Evolutionary conservation across 2,329 filamentous ascomycete genomes (phyloP), one percentile per base, ranked within the genome.

Genomic region (Penicillium griseofulvum): DNA sequence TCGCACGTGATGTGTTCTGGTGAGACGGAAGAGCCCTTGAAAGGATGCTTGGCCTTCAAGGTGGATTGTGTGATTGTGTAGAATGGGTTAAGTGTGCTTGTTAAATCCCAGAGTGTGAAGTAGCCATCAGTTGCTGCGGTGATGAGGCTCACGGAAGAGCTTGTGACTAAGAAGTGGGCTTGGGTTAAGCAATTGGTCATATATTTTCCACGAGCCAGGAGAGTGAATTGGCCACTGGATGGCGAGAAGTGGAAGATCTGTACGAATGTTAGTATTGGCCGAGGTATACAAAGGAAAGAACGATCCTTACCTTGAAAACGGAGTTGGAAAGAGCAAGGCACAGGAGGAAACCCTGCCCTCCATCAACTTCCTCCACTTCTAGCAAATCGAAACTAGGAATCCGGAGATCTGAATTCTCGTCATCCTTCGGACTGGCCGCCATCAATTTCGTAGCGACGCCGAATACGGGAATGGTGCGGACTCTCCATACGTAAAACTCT

Each of bases 301-400:
- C 48, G 4, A 9, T 31, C 56, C 66, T 70, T 66, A 81, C 78
- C 71, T 86, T 87, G 39, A 96, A 71, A 2, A 82, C 85, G 0
- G 93, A 97, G 73, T 97, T 93, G 0, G 93, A 97, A 64, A 94
- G 87, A 0, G 83, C 87, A 75, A 96, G 81, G 0, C 84, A 85
- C 52, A 97, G 79, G 3, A 84, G 67, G 64, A 88, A 86, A 5
- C 54, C 58, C 37, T 62, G 56, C 31, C 63, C 59, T 17, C 57
- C 61, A 2, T 61, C 64, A 54, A 61, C 55, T 54, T 62, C 61
- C 46, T 63, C 58, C 10, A 70, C 59, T 39, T 63, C 65, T 8
- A 76, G 57, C 0, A 87, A 78, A 64, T 92, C 88, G 67, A 96
- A 94, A 65, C 87, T 85, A 76, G 87, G 90, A 61, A 97, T 89